phyloP scores from a whole-genome alignment of 2,329 filamentous ascomycete species.

The Nothophaeocryptopus gaeumannii region DNA sequence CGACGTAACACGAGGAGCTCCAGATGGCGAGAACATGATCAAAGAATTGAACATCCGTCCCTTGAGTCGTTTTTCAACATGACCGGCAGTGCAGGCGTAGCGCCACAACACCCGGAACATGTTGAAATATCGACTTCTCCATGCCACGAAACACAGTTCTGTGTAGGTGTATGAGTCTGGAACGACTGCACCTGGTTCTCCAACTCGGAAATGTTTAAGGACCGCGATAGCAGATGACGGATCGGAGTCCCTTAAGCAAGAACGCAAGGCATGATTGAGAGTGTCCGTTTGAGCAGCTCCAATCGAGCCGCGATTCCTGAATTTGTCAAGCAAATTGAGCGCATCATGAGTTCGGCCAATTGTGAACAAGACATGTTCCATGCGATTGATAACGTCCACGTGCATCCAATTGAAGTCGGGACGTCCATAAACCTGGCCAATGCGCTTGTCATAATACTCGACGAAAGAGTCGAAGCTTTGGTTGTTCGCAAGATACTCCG shows the following conservation, averaged over 20 bases:
- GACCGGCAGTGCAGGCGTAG: slow-evolving; percentile 31
- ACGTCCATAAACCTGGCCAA: slow-evolving; percentile 4
- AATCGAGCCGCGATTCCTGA: slow-evolving; percentile 6
- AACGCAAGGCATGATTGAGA: slow-evolving; percentile 28
- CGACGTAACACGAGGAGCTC: background rate
- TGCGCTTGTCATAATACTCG: slow-evolving; percentile 17
- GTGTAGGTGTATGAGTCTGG: slow-evolving; percentile 18
- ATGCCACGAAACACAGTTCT: slow-evolving; percentile 29
- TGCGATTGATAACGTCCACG: slow-evolving; percentile 19
- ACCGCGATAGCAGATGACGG: slow-evolving; percentile 18
- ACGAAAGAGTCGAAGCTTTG: slow-evolving; percentile 20
- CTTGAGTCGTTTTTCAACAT: slow-evolving; percentile 16
- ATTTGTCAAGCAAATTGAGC: slow-evolving; percentile 18
- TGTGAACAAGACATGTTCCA: slow-evolving; percentile 24
- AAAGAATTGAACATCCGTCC: slow-evolving; percentile 17
- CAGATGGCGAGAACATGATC: background rate
- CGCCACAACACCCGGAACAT: slow-evolving; percentile 34
- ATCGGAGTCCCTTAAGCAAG: slow-evolving; percentile 16
- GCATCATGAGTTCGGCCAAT: slow-evolving; percentile 24
- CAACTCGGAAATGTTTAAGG: slow-evolving; percentile 16
- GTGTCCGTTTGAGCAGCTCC: slow-evolving; percentile 17
- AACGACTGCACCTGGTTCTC: slow-evolving; percentile 11
- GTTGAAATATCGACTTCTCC: slow-evolving; percentile 26
- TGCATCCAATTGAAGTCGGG: slow-evolving; percentile 27
- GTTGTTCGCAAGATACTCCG: slow-evolving; percentile 15